Base-by-base conservation (phyloP, 257 asterid genomes). In the Plantago elongata region DNA sequence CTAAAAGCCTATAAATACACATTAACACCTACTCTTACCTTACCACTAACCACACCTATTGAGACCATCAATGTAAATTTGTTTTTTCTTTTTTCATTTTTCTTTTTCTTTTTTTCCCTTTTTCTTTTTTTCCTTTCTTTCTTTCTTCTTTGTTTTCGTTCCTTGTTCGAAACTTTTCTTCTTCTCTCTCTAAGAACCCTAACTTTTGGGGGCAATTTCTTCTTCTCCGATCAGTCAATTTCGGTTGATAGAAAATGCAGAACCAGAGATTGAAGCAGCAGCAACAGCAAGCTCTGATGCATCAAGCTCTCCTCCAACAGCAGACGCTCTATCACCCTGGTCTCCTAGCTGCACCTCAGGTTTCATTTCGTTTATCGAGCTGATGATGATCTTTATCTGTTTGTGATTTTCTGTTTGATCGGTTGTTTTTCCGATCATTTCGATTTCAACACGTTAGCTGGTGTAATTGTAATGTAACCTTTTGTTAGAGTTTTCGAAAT, bases 271-370 rank as follows among this genome's bases (percentile, higher is more conserved):
- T 91, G 71, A 85, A 88, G 78, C 94, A 80, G 65, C 96, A 49
- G 9, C 54, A 50, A 7, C 58, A 91, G 5, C 90, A 81, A 66
- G 96, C 94, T 58, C 66, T 91, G 89, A 88, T 91, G 92, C 98
- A 88, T 71, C 98, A 91, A 73, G 96, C 94, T 67, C 82, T 91
- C 67, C 87, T 91, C 38, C 96, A 88, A 55, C 98, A 90, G 50
- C 98, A 84, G 77, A 75, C 96, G 51, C 86, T 91, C 34, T 88
- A 90, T 57, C 96, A 88, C 61, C 96, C 95, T 18, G 98, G 88
- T 56, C 86, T 88, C 56, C 64, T 91, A 86, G 95, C 96, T 77
- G 82, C 96, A 72, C 94, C 98, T 13, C 98, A 86, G 96, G 98
- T 90, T 69, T 63, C 4, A 11, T 38, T 52, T 44, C 46, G 7